phyloP scores from a whole-genome alignment of 345 rosid genomes.

The Eucalyptus guilfoylei region DNA sequence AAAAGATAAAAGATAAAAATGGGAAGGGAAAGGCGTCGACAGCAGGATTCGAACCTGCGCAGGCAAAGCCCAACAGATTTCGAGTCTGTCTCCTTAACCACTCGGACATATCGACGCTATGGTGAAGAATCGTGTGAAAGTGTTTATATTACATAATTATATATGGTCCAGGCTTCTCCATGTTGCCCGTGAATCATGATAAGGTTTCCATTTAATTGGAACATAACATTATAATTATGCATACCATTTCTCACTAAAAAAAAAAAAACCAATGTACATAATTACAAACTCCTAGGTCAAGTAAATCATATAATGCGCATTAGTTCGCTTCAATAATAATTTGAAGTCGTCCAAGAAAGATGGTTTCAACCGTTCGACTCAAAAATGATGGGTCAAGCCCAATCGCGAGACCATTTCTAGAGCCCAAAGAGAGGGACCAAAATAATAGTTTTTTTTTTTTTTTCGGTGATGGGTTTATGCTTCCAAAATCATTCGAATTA shows the following conservation, averaged over 20 bases:
- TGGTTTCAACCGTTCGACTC: not conserved
- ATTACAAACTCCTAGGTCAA: too few relatives aligned
- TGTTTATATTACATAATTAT: fast-evolving
- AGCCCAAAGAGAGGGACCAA: not conserved
- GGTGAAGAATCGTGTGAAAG: fast-evolving
- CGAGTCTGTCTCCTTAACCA: conserved; percentile 99
- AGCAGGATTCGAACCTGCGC: conserved; percentile 99
- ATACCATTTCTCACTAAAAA: not conserved
- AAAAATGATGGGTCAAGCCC: not conserved
- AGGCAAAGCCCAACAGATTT: conserved; percentile 99
- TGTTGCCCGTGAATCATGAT: not conserved
- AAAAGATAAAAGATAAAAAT: not conserved
- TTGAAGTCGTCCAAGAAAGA: not conserved
- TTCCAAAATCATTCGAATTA: not conserved
- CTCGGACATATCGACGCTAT: conserved; percentile 57
- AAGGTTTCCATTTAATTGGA: not conserved
- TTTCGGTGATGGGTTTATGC: not conserved
- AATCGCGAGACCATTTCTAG: not conserved
- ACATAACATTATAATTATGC: not conserved
- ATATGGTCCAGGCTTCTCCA: not conserved
- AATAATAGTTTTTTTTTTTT: not conserved
- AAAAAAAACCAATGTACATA: not conserved
- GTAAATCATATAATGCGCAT: not conserved
- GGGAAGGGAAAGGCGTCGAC: conserved; percentile 31
- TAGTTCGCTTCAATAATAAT: not conserved